Percentiles rank a stretch among this genome's conserved stretches.
These are phyloP conservation scores for Monosporascus sp. DNA, from an alignment of 2,329 filamentous ascomycete species.

Conservation along the genomic window DNA sequence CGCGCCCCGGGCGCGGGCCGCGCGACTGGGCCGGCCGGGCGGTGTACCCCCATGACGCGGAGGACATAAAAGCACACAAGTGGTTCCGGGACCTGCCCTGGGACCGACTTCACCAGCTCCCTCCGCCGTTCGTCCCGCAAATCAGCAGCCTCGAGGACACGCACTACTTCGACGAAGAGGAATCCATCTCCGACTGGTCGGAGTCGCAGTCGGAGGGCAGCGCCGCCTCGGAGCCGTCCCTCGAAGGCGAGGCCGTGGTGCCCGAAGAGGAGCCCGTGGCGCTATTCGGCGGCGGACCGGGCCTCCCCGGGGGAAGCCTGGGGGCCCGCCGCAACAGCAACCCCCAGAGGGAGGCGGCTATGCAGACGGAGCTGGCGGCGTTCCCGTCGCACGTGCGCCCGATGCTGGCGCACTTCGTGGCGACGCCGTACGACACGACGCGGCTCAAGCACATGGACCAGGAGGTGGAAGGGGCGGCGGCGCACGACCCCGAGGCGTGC, in stretches of 20 bases:
- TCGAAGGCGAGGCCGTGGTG: not conserved
- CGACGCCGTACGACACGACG: conserved; percentile 42
- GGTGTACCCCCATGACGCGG: conserved; percentile 78
- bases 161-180: conserved; percentile 85
- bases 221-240: conserved; percentile 26
- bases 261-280: too few relatives aligned
- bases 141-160: conserved; percentile 67
- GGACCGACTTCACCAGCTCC: conserved; percentile 64
- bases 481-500: conserved; percentile 19
- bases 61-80: conserved; percentile 82
- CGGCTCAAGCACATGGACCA: conserved; percentile 44
- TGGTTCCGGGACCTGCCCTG: conserved; percentile 81
- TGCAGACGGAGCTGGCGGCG: conserved; percentile 28
- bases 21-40: conserved; percentile 43
- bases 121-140: conserved; percentile 75
- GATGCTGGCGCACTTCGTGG: conserved; percentile 40
- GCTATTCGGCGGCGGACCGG: too few relatives aligned
- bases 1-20: conserved; percentile 13
- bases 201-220: conserved; percentile 31
- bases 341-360: conserved; percentile 17
- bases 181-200: conserved; percentile 61
- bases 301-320: too few relatives aligned
- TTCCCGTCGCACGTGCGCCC: conserved; percentile 37
- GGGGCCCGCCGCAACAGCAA: too few relatives aligned
- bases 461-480: conserved; percentile 37